Base-by-base conservation (phyloP, 2,329 filamentous ascomycete species). In the Talaromyces sp. region DNA sequence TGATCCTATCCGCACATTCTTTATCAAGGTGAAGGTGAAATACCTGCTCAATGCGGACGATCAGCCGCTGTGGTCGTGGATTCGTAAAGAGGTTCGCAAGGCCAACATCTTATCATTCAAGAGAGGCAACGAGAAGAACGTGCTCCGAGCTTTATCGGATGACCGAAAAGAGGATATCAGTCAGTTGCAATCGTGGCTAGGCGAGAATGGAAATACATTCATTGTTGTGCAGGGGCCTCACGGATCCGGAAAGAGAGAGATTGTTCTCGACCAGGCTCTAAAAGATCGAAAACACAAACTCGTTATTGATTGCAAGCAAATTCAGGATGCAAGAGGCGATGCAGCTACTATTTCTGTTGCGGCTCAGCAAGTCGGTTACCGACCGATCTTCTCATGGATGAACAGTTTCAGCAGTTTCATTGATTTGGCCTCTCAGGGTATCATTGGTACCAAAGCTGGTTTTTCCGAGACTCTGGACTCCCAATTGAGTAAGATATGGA, bases 331-430 rank as follows among this genome's bases (percentile, higher is more conserved):
- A 1, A 85, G 89, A 56, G 92, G 94, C 5, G 94, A 99, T 68
- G 86, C 87, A 7, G 84, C 86, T 2, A 96, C 89, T 0, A 96
- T 99, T 66, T 84, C 84, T 60, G 86, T 88, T 40, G 86, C 94
- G 5, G 94, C 93, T 0, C 77, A 80, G 1, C 85, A 92, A 63
- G 92, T 97, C 51, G 93, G 94, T 8, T 97, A 97, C 70, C 82
- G 89, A 8, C 94, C 94, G 0, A 85, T 99, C 0, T 99, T 99
- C 71, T 95, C 90, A 0, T 97, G 92, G 89, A 89, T 95, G 75
- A 97, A 97, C 73, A 96, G 86, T 67, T 84, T 97, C 63, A 96
- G 89, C 74, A 96, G 91, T 70, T 84, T 97, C 75, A 80, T 96
- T 63, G 94, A 97, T 66, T 82, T 97, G 37, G 94, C 93, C 21